Evolutionary conservation across 2,329 filamentous ascomycete species (phyloP), one percentile per base, ranked within the genome.

Genomic region (Xylaria arbuscula): DNA sequence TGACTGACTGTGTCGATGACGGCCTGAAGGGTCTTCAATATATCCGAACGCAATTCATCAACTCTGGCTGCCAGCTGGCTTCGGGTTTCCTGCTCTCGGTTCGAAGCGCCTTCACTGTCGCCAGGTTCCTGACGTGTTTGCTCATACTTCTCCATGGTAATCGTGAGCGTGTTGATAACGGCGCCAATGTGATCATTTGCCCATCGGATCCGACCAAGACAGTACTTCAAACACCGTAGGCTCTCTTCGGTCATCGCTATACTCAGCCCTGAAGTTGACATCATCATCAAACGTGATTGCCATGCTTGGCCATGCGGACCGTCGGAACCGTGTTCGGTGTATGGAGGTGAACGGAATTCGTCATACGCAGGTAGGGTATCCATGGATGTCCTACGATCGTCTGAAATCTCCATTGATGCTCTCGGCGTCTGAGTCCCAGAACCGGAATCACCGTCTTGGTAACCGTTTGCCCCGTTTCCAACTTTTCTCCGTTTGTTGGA

Each of bases 211-310:
- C 94, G 92, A 28, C 87, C 87, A 1, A 98, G 83, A 71, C 94
- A 98, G 75, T 93, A 95, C 74, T 93, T 93, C 50, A 99, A 83
- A 69, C 92, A 96, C 60, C 90, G 88, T 9, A 98, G 83, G 24
- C 93, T 97, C 76, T 96, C 92, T 19, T 97, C 92, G 75, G 92
- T 97, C 87, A 99, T 93, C 0, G 96, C 94, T 17, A 97, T 91
- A 71, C 94, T 94, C 0, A 98, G 86, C 0, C 94, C 95, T 0
- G 94, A 97, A 0, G 95, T 98, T 5, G 93, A 94, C 78, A 97
- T 92, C 72, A 97, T 92, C 72, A 97, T 92, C 19, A 98, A 84
- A 15, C 94, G 90, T 11, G 92, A 93, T 69, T 92, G 93, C 93
- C 94, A 97, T 76, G 85, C 78, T 34, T 73, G 72, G 51, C 73